phyloP scores from a whole-genome alignment of 176 grass and related monocot species.

The Oryza officinalis region DNA sequence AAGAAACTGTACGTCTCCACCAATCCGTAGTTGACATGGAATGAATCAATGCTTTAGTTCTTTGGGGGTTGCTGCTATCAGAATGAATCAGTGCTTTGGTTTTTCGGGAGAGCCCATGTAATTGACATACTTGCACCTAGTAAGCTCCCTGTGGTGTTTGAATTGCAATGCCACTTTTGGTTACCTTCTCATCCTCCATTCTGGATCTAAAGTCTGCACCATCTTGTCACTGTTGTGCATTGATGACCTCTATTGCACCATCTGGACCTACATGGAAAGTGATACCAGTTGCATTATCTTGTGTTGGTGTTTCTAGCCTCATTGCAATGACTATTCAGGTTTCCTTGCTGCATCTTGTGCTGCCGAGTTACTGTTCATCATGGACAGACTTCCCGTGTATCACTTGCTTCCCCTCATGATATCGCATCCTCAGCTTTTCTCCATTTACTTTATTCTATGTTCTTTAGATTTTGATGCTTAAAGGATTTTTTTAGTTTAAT shows the following conservation, averaged over 20 bases:
- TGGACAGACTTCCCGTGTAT: not conserved
- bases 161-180: not conserved
- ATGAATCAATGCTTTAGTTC: not conserved
- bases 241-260: not conserved
- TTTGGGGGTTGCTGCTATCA: not conserved
- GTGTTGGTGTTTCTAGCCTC: not conserved
- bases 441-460: not conserved
- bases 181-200: not conserved
- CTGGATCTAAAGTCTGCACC: not conserved
- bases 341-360: not conserved
- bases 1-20: not conserved
- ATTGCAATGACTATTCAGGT: not conserved
- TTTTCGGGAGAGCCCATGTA: not conserved
- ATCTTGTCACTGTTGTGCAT: not conserved
- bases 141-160: not conserved
- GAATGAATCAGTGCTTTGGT: not conserved
- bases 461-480: not conserved
- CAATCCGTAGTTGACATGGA: not conserved
- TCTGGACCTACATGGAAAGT: not conserved
- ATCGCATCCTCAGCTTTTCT: not conserved
- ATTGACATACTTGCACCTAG: not conserved
- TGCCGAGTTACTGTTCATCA: not conserved
- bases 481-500: constrained; percentile 3
- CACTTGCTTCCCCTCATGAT: not conserved
- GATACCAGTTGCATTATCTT: not conserved